These are phyloP conservation scores for Lentinula detonsa DNA, from an alignment of 768 basidiomycete genomes.

Conservation along the genomic window DNA sequence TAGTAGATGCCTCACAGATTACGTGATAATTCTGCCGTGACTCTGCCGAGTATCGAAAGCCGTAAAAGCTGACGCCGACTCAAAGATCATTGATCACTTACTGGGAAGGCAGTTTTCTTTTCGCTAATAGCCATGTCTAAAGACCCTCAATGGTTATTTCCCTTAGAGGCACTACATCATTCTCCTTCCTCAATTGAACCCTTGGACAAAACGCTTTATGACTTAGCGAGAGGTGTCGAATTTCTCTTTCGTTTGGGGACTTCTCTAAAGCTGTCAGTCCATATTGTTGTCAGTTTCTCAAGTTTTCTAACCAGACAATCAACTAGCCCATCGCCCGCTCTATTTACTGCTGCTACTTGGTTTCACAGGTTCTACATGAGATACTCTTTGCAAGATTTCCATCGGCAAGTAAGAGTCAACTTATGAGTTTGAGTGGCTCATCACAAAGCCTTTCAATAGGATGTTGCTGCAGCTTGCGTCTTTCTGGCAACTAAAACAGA, in stretches of 20 bases:
- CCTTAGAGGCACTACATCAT: slow-evolving; percentile 45
- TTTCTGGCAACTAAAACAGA: slow-evolving; percentile 91
- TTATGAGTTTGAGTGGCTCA: slow-evolving; percentile 6
- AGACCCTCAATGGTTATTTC: slow-evolving; percentile 64
- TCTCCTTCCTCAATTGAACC: slow-evolving; percentile 52
- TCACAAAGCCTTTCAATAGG: slow-evolving; percentile 33
- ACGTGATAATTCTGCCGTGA: no score
- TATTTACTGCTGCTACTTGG: slow-evolving; percentile 86
- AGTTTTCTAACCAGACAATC: slow-evolving; percentile 2
- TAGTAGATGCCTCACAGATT: no score
- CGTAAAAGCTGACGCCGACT: no score
- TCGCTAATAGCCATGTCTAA: neutral
- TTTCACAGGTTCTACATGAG: slow-evolving; percentile 92
- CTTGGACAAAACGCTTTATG: slow-evolving; percentile 69
- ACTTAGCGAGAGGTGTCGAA: slow-evolving; percentile 76
- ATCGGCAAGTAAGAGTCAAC: slow-evolving; percentile 55
- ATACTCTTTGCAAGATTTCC: slow-evolving; percentile 76
- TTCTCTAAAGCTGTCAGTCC: slow-evolving; percentile 67
- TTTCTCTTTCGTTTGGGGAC: slow-evolving; percentile 81
- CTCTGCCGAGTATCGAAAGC: no score
- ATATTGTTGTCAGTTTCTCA: slow-evolving; percentile 8
- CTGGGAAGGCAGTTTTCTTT: neutral
- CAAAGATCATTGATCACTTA: no score
- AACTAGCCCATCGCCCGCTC: slow-evolving; percentile 68
- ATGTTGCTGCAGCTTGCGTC: slow-evolving; percentile 80